Percentiles rank a stretch among this genome's conserved stretches.
Conservation (phyloP, 345 rosid species). For the Linum usitatissimum region DNA sequence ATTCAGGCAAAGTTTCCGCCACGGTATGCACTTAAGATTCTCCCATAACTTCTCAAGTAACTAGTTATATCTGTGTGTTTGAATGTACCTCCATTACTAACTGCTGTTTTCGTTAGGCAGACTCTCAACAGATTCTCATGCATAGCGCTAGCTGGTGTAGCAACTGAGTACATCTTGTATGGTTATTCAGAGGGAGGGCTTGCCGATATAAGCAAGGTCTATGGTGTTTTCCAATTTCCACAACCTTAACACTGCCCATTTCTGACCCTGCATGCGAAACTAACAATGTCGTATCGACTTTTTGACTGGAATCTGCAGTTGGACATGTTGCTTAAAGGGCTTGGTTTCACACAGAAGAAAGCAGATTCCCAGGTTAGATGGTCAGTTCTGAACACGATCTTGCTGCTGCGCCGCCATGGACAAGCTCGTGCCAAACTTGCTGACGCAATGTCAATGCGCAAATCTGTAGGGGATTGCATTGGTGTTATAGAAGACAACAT, state of each 20-base stretch:
- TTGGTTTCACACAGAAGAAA: slow-evolving; percentile 83
- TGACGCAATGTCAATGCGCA: slow-evolving; percentile 55
- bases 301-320: slow-evolving; percentile 27
- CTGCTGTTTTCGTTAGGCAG: slow-evolving; percentile 18
- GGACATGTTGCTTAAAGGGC: slow-evolving; percentile 53
- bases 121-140: slow-evolving; percentile 84
- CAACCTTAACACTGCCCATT: neutral
- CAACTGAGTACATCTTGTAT: slow-evolving; percentile 63
- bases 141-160: slow-evolving; percentile 79
- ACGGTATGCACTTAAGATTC: slow-evolving; percentile 31
- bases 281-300: neutral
- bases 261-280: neutral
- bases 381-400: slow-evolving; percentile 66
- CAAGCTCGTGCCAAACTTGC: slow-evolving; percentile 55
- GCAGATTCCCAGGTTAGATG: slow-evolving; percentile 83
- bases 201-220: slow-evolving; percentile 71
- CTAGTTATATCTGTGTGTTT: neutral
- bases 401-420: slow-evolving; percentile 66
- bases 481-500: slow-evolving; percentile 46
- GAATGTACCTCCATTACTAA: neutral
- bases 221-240: neutral
- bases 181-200: slow-evolving; percentile 87
- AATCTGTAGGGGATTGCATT: slow-evolving; percentile 63
- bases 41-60: neutral
- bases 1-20: slow-evolving; percentile 66